Evolutionary conservation across 208 protist genomes (phyloP).

Genomic region (Leishmania arabica): DNA sequence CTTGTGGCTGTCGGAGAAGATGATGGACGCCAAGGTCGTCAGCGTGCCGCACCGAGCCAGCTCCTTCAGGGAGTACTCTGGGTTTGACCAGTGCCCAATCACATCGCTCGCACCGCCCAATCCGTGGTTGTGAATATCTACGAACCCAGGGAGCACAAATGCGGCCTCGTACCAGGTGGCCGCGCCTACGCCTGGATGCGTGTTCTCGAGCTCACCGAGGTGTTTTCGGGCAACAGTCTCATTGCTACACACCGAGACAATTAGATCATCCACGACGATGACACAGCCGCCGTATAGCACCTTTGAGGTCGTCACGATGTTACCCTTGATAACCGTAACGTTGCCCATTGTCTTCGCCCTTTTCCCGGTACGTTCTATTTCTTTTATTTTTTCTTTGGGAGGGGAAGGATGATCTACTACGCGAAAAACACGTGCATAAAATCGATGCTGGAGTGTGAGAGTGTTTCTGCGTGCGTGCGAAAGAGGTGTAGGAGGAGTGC

Average conservation of each 20-base stretch:
- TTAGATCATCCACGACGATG: constrained; percentile 42
- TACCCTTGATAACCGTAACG: constrained; percentile 57
- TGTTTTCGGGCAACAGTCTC: constrained; percentile 27
- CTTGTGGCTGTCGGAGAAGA: constrained; percentile 66
- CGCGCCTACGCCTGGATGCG: constrained; percentile 14
- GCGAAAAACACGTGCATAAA: background rate
- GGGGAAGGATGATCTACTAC: background rate
- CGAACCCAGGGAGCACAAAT: constrained; percentile 72
- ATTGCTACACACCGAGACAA: constrained; percentile 36
- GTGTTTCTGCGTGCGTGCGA: background rate
- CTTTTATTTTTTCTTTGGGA: background rate
- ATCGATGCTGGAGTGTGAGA: background rate
- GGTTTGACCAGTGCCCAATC: constrained; percentile 71
- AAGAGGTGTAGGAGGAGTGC: background rate
- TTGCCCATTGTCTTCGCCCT: constrained; percentile 1
- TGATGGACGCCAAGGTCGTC: constrained; percentile 62
- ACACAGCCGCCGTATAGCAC: constrained; percentile 68
- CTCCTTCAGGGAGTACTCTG: constrained; percentile 61
- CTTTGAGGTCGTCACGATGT: constrained; percentile 57
- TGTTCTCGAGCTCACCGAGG: constrained; percentile 14
- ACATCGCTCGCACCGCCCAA: constrained; percentile 64
- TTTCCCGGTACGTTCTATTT: background rate
- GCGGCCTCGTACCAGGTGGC: constrained; percentile 25
- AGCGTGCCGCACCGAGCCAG: constrained; percentile 75
- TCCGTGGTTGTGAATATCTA: constrained; percentile 83